Conservation (phyloP, 177 flowering plant species). For the Tripterygium wilfordii region DNA sequence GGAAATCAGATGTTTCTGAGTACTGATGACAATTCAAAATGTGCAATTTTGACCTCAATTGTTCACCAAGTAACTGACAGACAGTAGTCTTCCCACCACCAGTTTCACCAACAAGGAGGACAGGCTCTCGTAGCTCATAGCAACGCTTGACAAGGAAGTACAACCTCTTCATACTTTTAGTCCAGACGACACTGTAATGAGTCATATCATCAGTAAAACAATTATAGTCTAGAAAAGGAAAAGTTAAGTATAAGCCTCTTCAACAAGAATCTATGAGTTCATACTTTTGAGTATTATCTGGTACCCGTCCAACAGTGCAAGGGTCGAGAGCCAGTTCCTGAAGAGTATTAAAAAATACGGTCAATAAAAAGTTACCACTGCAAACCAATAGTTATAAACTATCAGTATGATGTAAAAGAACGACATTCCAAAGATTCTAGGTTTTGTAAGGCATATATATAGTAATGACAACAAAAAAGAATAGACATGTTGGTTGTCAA, state of each 20-base stretch:
- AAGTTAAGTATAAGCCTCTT: no score
- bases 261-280: slow-evolving; percentile 5
- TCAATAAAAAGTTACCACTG: no score
- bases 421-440: no score
- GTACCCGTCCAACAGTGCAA: no score
- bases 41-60: slow-evolving; percentile 50
- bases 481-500: no score
- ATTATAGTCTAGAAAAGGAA: neutral
- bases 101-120: slow-evolving; percentile 98
- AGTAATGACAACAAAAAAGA: no score
- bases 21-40: slow-evolving; percentile 93
- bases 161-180: slow-evolving; percentile 72
- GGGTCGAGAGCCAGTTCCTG: slow-evolving; percentile 43
- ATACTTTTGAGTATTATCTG: slow-evolving; percentile 38
- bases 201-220: slow-evolving; percentile 1
- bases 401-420: no score
- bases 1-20: slow-evolving; percentile 94
- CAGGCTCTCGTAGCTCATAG: slow-evolving; percentile 78
- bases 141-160: slow-evolving; percentile 83
- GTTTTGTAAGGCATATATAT: no score
- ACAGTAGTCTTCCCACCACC: slow-evolving; percentile 98
- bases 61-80: slow-evolving; percentile 69
- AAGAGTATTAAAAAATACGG: neutral
- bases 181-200: slow-evolving; percentile 59
- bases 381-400: no score